Evolutionary conservation across 768 basidiomycete species (phyloP).

Genomic region (Macrolepiota fuliginosa): DNA sequence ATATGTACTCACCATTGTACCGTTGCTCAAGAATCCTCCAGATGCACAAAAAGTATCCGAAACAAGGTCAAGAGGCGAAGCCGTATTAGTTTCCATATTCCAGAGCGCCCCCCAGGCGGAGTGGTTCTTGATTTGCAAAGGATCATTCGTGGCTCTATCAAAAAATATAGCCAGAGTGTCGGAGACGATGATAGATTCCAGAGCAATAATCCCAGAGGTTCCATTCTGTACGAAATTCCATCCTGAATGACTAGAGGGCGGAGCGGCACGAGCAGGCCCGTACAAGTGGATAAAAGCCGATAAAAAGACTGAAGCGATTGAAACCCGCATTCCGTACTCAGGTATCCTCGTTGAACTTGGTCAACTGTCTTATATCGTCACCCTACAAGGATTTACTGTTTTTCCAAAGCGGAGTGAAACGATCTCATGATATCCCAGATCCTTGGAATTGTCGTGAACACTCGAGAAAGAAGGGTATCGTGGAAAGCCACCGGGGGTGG

Average conservation of each 20-base stretch:
- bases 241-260: background rate
- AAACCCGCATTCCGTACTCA: too few relatives aligned
- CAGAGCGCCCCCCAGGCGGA: slow-evolving; percentile 46
- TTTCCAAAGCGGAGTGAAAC: too few relatives aligned
- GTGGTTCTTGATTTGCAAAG: slow-evolving; percentile 38
- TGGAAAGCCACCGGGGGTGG: too few relatives aligned
- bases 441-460: too few relatives aligned
- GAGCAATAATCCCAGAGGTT: slow-evolving; percentile 25
- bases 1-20: slow-evolving; percentile 30
- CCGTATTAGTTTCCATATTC: slow-evolving; percentile 36
- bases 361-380: too few relatives aligned
- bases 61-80: slow-evolving; percentile 29
- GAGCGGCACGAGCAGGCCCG: too few relatives aligned
- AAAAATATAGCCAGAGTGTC: slow-evolving; percentile 28
- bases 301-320: too few relatives aligned
- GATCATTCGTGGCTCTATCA: slow-evolving; percentile 33
- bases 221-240: slow-evolving; percentile 29
- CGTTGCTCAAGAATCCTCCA: slow-evolving; percentile 39
- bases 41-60: slow-evolving; percentile 42
- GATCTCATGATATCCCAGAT: too few relatives aligned
- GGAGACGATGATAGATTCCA: slow-evolving; percentile 28
- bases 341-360: too few relatives aligned
- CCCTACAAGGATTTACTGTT: too few relatives aligned
- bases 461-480: too few relatives aligned
- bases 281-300: too few relatives aligned